These are phyloP conservation scores for Pythium dissotocum DNA, from an alignment of 352 stramenopile species.

Conservation along the genomic window DNA sequence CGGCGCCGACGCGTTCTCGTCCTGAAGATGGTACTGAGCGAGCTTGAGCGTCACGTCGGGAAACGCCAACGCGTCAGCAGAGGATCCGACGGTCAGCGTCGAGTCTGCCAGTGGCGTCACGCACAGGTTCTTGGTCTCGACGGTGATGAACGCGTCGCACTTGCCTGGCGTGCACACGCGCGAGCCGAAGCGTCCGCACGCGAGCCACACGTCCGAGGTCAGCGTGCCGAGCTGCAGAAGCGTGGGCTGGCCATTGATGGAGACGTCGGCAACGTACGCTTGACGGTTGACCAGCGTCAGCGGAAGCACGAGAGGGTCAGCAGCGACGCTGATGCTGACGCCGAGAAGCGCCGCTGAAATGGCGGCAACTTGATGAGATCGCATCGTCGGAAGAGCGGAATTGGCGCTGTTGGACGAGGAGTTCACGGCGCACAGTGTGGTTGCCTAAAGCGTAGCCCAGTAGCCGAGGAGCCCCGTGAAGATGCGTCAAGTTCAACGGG, in stretches of 20 bases:
- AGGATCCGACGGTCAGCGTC: not conserved
- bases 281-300: conserved; percentile 8
- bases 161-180: not conserved
- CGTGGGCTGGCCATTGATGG: conserved; percentile 1
- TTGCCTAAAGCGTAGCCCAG: too few species aligned
- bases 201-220: conserved; percentile 6
- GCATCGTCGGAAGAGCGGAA: too few species aligned
- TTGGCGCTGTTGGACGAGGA: too few species aligned
- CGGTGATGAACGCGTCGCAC: conserved; percentile 1
- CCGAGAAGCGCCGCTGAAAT: too few species aligned
- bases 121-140: conserved; percentile 5
- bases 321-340: too few species aligned
- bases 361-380: too few species aligned
- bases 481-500: too few species aligned
- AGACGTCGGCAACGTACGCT: conserved; percentile 9
- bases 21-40: conserved; percentile 6
- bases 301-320: not conserved
- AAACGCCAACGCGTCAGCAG: not conserved
- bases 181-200: not conserved
- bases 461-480: too few species aligned
- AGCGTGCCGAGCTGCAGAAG: conserved; percentile 9
- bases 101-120: not conserved
- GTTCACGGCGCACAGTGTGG: too few species aligned
- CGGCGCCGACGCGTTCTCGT: not conserved
- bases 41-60: conserved; percentile 1